Percentiles rank a stretch among this genome's conserved stretches.
phyloP scores from a whole-genome alignment of 352 stramenopile genomes.

The Thraustotheca clavata region DNA sequence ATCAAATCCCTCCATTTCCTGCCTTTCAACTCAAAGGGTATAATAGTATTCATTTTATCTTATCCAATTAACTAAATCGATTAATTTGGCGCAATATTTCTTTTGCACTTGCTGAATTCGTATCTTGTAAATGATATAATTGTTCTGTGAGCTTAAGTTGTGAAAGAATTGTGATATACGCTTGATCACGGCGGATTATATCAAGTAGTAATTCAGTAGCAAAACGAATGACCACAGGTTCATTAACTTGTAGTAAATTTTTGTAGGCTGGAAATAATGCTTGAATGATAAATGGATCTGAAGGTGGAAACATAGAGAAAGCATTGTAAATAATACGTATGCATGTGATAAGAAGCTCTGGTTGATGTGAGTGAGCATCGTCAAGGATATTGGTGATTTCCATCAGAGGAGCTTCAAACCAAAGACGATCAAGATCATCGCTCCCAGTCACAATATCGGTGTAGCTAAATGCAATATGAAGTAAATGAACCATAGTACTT shows the following conservation, averaged over 20 bases:
- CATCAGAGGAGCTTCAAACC: conserved; percentile 8
- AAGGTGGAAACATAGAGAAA: not conserved
- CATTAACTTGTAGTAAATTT: not conserved
- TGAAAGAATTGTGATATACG: conserved; percentile 6
- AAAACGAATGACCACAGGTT: not conserved
- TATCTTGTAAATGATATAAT: too few relatives aligned
- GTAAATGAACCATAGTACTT: not conserved
- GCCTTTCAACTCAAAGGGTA: too few relatives aligned
- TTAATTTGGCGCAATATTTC: conserved; percentile 3
- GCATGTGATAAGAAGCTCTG: not conserved
- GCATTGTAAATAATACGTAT: conserved; percentile 11
- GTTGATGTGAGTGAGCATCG: not conserved
- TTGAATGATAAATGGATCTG: conserved; percentile 12
- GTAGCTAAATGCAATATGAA: not conserved
- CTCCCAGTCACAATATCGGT: conserved; percentile 1
- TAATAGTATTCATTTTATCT: too few relatives aligned
- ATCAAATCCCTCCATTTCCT: too few relatives aligned
- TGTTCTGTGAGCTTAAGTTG: not conserved
- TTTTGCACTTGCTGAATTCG: conserved; percentile 7
- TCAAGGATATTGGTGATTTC: not conserved
- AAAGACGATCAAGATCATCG: not conserved
- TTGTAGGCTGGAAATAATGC: not conserved
- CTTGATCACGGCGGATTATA: not conserved
- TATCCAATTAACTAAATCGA: too few relatives aligned
- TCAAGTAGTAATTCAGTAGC: conserved; percentile 6